These are phyloP conservation scores for Plicaturopsis crispa DNA, from an alignment of 768 basidiomycete species.

Conservation along the genomic window DNA sequence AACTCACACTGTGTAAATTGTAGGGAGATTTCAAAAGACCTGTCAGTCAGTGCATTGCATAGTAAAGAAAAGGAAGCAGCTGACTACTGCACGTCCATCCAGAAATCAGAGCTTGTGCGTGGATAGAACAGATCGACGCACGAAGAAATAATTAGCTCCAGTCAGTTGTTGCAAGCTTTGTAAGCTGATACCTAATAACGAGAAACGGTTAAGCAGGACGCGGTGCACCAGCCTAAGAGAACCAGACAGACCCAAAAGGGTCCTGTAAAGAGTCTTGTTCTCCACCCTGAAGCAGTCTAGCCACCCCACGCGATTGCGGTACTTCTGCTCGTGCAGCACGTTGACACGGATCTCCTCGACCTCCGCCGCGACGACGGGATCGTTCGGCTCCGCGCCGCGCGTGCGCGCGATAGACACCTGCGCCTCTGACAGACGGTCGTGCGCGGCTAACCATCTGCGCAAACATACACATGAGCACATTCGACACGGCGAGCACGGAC, in stretches of 20 bases:
- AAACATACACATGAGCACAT: conserved; percentile 1
- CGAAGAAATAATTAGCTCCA: conserved; percentile 65
- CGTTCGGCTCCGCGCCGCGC: conserved; percentile 34
- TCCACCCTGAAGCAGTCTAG: conserved; percentile 51
- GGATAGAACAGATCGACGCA: too few species aligned
- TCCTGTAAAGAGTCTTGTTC: conserved; percentile 58
- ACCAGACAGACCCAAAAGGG: conserved; percentile 39
- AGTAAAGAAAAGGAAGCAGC: too few species aligned
- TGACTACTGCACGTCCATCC: too few species aligned
- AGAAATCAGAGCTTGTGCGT: too few species aligned
- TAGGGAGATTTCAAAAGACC: too few species aligned
- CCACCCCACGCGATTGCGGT: conserved; percentile 41
- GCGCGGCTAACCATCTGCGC: conserved; percentile 47
- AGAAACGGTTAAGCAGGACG: too few species aligned
- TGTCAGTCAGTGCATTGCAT: too few species aligned
- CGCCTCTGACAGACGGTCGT: conserved; percentile 40
- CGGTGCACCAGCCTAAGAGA: too few species aligned
- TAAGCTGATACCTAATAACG: conserved; percentile 52
- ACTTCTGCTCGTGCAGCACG: conserved; percentile 38
- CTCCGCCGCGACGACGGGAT: conserved; percentile 33
- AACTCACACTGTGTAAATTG: too few species aligned
- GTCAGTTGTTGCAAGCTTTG: conserved; percentile 71
- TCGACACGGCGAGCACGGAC: neutral
- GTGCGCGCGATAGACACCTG: conserved; percentile 36
- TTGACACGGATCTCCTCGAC: conserved; percentile 48